A percentile compares a stretch with the other conserved stretches of the same genome.
Evolutionary conservation across 805 yeast species (phyloP).

Genomic region (Schwanniomyces yamadae): DNA sequence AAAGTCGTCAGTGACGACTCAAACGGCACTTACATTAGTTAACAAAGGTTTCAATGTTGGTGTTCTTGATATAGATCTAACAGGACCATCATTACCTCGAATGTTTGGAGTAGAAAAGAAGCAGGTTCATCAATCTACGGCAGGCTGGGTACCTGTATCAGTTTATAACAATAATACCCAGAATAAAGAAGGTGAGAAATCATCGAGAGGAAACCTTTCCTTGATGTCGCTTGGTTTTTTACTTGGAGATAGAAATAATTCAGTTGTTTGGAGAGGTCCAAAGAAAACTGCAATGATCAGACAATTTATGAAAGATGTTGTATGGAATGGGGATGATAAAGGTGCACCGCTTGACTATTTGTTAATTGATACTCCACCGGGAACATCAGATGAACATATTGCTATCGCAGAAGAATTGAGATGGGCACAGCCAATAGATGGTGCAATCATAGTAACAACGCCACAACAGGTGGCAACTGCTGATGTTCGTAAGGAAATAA

Average conservation of each 20-base stretch:
- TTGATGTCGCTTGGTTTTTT: conserved; percentile 90
- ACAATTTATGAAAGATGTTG: conserved; percentile 86
- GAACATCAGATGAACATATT: conserved; percentile 97
- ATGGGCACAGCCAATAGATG: conserved; percentile 67
- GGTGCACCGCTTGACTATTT: conserved; percentile 58
- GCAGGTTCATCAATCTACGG: conserved; percentile 75
- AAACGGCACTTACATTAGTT: conserved; percentile 80
- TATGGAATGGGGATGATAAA: conserved; percentile 87
- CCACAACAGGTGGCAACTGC: conserved; percentile 93
- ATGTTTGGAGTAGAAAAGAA: conserved; percentile 87
- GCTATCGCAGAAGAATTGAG: conserved; percentile 90
- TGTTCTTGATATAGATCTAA: conserved; percentile 88
- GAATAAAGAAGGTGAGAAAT: conserved; percentile 6
- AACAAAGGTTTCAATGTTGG: conserved; percentile 80
- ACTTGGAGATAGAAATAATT: conserved; percentile 77
- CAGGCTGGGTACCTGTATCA: conserved; percentile 91
- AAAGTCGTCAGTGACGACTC: conserved; percentile 93
- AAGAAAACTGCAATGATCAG: conserved; percentile 97
- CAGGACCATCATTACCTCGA: conserved; percentile 95
- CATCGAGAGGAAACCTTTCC: conserved; percentile 44
- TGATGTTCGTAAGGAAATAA: conserved; percentile 92
- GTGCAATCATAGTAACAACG: conserved; percentile 93
- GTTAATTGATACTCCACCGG: conserved; percentile 96
- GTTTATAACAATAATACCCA: conserved; percentile 20
- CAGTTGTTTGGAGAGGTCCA: conserved; percentile 98